A percentile compares a stretch with the other conserved stretches of the same genome.
Conservation (phyloP, 2,329 filamentous ascomycete genomes). For the Aspergillus quadrilineatus region DNA sequence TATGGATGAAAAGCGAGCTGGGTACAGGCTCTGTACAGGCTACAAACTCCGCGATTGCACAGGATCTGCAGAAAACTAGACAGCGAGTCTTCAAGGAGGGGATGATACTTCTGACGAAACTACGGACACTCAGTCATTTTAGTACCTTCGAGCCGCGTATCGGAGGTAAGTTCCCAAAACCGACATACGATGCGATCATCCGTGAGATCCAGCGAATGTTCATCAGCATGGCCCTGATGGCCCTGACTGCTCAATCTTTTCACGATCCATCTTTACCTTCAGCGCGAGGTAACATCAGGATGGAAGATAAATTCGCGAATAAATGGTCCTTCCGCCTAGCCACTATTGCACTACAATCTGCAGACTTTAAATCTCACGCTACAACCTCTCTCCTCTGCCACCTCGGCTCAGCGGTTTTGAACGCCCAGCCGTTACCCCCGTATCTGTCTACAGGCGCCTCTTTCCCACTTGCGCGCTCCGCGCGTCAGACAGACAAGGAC, state of each 20-base stretch:
- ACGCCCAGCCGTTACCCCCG: conserved; percentile 66
- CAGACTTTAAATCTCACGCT: conserved; percentile 56
- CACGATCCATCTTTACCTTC: not conserved
- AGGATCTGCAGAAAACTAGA: conserved; percentile 52
- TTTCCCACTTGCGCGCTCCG: conserved; percentile 57
- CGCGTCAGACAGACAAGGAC: conserved; percentile 58
- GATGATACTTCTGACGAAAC: conserved; percentile 59
- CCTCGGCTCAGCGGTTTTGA: conserved; percentile 64
- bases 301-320: conserved; percentile 22
- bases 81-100: conserved; percentile 65
- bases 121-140: conserved; percentile 63
- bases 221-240: conserved; percentile 65
- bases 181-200: conserved; percentile 64
- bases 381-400: conserved; percentile 60
- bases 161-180: conserved; percentile 68
- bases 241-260: conserved; percentile 54
- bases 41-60: conserved; percentile 24
- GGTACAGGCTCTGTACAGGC: conserved; percentile 19
- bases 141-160: conserved; percentile 68
- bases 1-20: conserved; percentile 60
- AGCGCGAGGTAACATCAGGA: conserved; percentile 2
- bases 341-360: conserved; percentile 52
- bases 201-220: conserved; percentile 51
- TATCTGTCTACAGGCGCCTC: conserved; percentile 63
- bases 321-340: conserved; percentile 62